Conservation (phyloP, 345 rosid genomes). For the Ricinus communis region DNA sequence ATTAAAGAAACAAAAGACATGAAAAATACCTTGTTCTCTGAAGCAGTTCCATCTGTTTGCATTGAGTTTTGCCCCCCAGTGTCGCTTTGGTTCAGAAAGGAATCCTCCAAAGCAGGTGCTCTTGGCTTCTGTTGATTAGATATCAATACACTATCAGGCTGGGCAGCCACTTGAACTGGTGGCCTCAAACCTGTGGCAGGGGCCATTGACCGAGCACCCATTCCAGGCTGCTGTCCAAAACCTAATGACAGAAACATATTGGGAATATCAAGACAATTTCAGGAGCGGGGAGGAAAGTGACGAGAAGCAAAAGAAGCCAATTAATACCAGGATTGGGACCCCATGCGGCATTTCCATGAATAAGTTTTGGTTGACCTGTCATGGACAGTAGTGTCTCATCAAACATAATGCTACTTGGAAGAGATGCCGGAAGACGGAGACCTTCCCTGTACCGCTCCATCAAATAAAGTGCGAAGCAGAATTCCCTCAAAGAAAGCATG, state of each 20-base stretch:
- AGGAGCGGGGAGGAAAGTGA: conserved; percentile 19
- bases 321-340: conserved; percentile 62
- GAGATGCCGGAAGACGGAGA: conserved; percentile 72
- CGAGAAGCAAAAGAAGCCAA: conserved; percentile 21
- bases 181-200: conserved; percentile 68
- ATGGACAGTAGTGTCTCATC: conserved; percentile 87
- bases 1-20: conserved; percentile 7
- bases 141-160: conserved; percentile 38
- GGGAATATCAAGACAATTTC: conserved; percentile 24
- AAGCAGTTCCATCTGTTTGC: conserved; percentile 44
- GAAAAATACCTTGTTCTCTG: conserved; percentile 55
- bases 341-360: conserved; percentile 76
- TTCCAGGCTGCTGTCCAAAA: conserved; percentile 60
- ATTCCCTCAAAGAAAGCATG: conserved; percentile 98
- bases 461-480: conserved; percentile 90
- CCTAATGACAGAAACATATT: conserved; percentile 40
- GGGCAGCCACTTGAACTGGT: conserved; percentile 50
- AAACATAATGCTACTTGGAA: conserved; percentile 75
- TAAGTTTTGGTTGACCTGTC: conserved; percentile 68
- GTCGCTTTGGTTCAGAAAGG: conserved; percentile 57
- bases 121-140: conserved; percentile 53
- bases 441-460: conserved; percentile 98
- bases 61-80: conserved; percentile 41
- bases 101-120: conserved; percentile 49
- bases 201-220: conserved; percentile 52